Evolutionary conservation across 148 eudicot species (phyloP).

Genomic region (Diospyros lotus): DNA sequence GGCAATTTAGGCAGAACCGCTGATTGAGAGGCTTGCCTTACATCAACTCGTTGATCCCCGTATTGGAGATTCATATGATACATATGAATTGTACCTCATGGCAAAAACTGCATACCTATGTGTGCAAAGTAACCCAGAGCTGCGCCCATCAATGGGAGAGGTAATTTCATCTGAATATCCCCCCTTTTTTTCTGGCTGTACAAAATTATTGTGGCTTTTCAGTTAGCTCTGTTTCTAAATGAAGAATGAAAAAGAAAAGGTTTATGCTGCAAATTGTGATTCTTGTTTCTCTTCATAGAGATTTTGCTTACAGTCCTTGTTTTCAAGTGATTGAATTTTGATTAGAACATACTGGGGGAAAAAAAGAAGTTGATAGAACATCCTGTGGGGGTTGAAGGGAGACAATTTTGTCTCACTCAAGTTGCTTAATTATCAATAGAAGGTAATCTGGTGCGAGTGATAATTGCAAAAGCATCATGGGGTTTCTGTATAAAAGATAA

Average conservation of each 20-base stretch:
- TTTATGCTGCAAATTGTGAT: background rate
- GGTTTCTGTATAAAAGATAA: too few relatives aligned
- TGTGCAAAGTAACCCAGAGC: conserved; percentile 37
- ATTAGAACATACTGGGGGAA: background rate
- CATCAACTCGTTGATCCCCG: conserved; percentile 43
- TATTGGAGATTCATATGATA: conserved; percentile 33
- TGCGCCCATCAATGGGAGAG: conserved; percentile 46
- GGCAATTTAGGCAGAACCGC: conserved; percentile 38
- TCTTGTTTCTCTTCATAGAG: background rate
- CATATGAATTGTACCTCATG: conserved; percentile 37
- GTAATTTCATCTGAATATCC: conserved; percentile 12
- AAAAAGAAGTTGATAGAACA: too few relatives aligned
- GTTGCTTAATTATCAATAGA: too few relatives aligned
- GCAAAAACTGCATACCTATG: conserved; percentile 46
- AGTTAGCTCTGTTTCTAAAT: background rate
- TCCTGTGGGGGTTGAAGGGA: too few relatives aligned
- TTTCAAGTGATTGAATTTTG: background rate
- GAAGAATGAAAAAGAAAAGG: too few relatives aligned
- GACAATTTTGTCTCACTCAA: too few relatives aligned
- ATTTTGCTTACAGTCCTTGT: background rate
- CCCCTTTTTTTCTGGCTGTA: background rate
- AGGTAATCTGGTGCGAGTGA: too few relatives aligned
- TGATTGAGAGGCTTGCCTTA: conserved; percentile 37
- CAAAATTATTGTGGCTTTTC: background rate
- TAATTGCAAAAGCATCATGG: too few relatives aligned